Evolutionary conservation across 192 early-diverging fungal species (phyloP), one percentile per base, ranked within the genome.

Genomic region (Umbelopsis vinacea): DNA sequence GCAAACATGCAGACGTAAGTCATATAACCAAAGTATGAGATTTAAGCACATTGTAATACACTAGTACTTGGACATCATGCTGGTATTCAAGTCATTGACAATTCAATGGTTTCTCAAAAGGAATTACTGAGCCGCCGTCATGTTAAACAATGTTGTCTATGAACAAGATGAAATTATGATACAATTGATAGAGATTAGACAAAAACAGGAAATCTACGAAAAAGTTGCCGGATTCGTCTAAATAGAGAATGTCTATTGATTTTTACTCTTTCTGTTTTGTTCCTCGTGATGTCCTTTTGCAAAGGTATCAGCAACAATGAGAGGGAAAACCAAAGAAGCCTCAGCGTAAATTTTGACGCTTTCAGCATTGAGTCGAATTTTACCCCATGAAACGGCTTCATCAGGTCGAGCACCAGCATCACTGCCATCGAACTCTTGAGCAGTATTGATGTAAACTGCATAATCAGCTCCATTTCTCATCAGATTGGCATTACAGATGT

Each of bases 381-480:
- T 99, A 50, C 97, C 97, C 97, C 97, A 99, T 19, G 93, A 95
- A 40, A 99, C 91, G 4, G 97, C 97, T 78, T 99, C 97, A 74
- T 99, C 97, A 6, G 97, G 97, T 46, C 94, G 87, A 10, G 97
- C 97, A 11, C 97, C 97, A 24, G 97, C 93, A 81, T 99, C 97
- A 79, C 92, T 94, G 45, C 97, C 98, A 79, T 99, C 98, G 87
- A 96, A 98, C 78, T 99, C 97, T 78, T 97, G 95, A 4, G 92
- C 98, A 1, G 98, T 98, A 79, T 98, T 98, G 84, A 99, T 91
- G 77, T 93, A 98, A 0, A 98, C 95, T 0, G 97, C 91, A 75
- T 90, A 98, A 75, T 99, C 98, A 17, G 98, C 92, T 46, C 98
- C 98, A 75, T 99, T 99, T 67, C 98, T 85, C 96, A 98, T 98